phyloP scores from a whole-genome alignment of 176 grass and related monocot genomes.

The Musa acuminata region DNA sequence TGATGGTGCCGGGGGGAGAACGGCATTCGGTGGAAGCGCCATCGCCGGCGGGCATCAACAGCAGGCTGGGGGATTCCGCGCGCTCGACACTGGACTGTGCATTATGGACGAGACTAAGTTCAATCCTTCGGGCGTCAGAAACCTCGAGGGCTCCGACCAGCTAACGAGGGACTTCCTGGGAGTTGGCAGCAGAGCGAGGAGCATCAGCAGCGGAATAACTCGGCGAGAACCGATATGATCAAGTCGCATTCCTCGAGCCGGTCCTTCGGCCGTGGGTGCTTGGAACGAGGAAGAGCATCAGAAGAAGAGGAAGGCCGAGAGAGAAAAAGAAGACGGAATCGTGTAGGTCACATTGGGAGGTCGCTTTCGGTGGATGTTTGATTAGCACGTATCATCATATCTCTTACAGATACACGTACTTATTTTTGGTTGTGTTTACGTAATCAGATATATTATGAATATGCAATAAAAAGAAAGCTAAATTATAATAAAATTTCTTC shows the following conservation, averaged over 20 bases:
- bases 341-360: too few relatives aligned
- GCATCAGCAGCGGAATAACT: constrained; percentile 58
- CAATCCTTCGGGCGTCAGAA: constrained; percentile 29
- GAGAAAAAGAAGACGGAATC: not conserved
- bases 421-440: not conserved
- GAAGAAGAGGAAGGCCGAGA: not conserved
- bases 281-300: constrained; percentile 41
- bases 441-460: too few relatives aligned
- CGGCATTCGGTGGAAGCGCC: constrained; percentile 24
- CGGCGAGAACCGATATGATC: constrained; percentile 28
- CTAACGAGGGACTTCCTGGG: constrained; percentile 92
- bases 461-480: too few relatives aligned
- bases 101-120: constrained; percentile 78
- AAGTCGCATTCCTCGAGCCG: constrained; percentile 53
- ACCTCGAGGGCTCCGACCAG: constrained; percentile 29
- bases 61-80: not conserved
- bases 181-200: constrained; percentile 53
- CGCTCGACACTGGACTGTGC: constrained; percentile 46
- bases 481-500: too few relatives aligned
- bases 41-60: not conserved
- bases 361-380: not conserved
- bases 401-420: not conserved
- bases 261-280: constrained; percentile 46
- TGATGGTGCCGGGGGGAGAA: constrained; percentile 8
- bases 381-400: not conserved